Conservation (phyloP, 768 basidiomycete genomes). For the Pisolithus tinctorius region DNA sequence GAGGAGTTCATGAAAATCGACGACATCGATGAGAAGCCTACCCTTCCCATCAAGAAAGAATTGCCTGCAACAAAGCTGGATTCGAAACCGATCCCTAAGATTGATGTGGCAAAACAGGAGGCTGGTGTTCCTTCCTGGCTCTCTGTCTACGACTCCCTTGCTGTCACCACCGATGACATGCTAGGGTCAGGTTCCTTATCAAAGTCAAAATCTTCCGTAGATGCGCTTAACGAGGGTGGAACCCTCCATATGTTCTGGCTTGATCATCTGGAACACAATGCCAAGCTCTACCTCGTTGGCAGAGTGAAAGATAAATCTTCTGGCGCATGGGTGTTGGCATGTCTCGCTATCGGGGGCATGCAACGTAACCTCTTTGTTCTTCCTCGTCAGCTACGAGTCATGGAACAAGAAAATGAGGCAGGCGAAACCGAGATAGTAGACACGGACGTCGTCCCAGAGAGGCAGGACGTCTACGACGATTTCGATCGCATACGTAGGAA, state of each 20-base stretch:
- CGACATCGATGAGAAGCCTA: constrained; percentile 43
- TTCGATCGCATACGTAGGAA: constrained; percentile 75
- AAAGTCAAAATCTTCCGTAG: constrained; percentile 35
- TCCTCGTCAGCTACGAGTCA: constrained; percentile 62
- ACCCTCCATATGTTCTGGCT: constrained; percentile 93
- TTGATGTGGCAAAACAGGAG: constrained; percentile 35
- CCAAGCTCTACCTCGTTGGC: constrained; percentile 82
- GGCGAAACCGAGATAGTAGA: constrained; percentile 39
- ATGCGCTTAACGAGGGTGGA: constrained; percentile 76
- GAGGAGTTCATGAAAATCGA: constrained; percentile 44
- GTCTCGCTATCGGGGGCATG: constrained; percentile 77
- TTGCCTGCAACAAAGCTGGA: background rate
- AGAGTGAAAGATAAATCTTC: constrained; percentile 79
- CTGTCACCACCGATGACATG: constrained; percentile 53
- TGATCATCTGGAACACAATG: constrained; percentile 85
- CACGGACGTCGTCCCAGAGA: constrained; percentile 67
- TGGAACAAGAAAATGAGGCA: constrained; percentile 23
- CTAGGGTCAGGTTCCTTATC: constrained; percentile 39
- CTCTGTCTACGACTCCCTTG: constrained; percentile 66
- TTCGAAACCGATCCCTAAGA: constrained; percentile 9
- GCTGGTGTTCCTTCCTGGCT: constrained; percentile 56
- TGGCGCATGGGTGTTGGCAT: constrained; percentile 69
- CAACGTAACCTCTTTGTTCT: constrained; percentile 89
- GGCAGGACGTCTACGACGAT: constrained; percentile 72
- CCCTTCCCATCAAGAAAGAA: constrained; percentile 24